Conservation (phyloP, 345 rosid genomes). For the Populus euphratica region DNA sequence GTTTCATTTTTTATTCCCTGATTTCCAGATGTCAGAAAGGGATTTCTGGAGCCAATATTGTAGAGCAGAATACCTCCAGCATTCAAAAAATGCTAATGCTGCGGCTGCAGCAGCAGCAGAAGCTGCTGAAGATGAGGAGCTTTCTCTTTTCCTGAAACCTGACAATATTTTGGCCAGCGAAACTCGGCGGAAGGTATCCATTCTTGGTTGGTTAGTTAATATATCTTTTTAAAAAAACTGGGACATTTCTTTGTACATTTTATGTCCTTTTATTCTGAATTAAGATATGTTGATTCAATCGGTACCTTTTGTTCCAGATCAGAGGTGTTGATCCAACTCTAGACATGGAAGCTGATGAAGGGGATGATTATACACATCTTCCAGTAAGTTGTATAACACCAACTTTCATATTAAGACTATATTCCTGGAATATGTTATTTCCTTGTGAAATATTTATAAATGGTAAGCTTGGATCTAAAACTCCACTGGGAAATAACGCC, state of each 20-base stretch:
- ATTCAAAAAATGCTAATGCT: constrained; percentile 63
- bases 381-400: constrained; percentile 49
- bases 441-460: background rate
- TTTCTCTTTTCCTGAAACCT: constrained; percentile 80
- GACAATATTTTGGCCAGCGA: constrained; percentile 84
- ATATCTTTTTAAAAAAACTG: background rate
- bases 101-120: constrained; percentile 92
- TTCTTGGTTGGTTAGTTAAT: constrained; percentile 14
- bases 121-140: constrained; percentile 98
- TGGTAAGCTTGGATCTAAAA: background rate
- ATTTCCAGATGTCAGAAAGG: constrained; percentile 72
- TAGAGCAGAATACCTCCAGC: constrained; percentile 87
- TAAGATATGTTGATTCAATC: background rate
- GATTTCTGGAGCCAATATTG: constrained; percentile 96
- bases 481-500: background rate
- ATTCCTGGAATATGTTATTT: background rate
- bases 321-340: constrained; percentile 90
- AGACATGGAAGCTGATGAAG: constrained; percentile 90
- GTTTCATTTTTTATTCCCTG: constrained; percentile 4
- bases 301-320: constrained; percentile 42
- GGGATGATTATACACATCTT: constrained; percentile 94
- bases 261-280: constrained; percentile 12
- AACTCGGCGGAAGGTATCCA: constrained; percentile 66
- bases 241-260: constrained; percentile 1
- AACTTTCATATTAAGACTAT: background rate